Percentiles rank a stretch among this genome's conserved stretches.
These are phyloP conservation scores for Pythium guiyangense DNA, from an alignment of 352 stramenopile species.

Conservation along the genomic window DNA sequence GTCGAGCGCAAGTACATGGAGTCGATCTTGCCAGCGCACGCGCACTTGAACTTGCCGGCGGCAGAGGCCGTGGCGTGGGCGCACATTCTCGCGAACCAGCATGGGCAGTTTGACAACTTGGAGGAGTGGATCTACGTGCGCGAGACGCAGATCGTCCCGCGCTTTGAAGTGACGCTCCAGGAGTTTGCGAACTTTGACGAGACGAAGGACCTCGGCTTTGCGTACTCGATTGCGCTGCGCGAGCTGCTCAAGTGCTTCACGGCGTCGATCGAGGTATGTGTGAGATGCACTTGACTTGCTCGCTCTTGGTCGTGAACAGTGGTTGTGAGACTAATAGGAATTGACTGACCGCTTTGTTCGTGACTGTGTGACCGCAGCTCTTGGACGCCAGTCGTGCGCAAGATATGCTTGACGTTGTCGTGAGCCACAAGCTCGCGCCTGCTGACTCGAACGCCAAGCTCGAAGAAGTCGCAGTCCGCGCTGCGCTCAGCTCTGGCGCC, in stretches of 20 bases:
- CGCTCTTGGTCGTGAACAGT: not conserved
- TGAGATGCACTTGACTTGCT: too few species aligned
- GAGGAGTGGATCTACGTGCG: conserved; percentile 80
- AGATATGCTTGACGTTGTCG: conserved; percentile 32
- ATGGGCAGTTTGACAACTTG: conserved; percentile 81
- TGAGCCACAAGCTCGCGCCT: conserved; percentile 20
- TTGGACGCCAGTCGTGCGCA: conserved; percentile 41
- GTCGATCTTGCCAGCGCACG: conserved; percentile 37
- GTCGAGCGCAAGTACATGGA: conserved; percentile 83
- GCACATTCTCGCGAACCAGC: conserved; percentile 78
- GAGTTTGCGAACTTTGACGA: conserved; percentile 52
- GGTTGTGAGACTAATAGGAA: not conserved
- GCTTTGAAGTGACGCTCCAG: conserved; percentile 55
- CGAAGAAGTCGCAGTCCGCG: conserved; percentile 52
- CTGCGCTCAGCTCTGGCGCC: conserved; percentile 43
- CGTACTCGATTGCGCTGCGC: conserved; percentile 73
- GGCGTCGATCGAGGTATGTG: conserved; percentile 62
- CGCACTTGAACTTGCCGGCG: conserved; percentile 32
- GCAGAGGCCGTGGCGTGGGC: conserved; percentile 73
- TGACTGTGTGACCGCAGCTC: conserved; percentile 25
- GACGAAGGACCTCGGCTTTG: conserved; percentile 72
- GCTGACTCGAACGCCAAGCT: conserved; percentile 21
- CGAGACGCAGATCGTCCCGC: conserved; percentile 77
- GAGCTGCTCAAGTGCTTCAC: conserved; percentile 83
- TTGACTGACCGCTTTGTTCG: not conserved